Percentiles rank a stretch among this genome's conserved stretches.
phyloP scores from a whole-genome alignment of 352 stramenopile species.

The Elongisporangium prolatum region DNA sequence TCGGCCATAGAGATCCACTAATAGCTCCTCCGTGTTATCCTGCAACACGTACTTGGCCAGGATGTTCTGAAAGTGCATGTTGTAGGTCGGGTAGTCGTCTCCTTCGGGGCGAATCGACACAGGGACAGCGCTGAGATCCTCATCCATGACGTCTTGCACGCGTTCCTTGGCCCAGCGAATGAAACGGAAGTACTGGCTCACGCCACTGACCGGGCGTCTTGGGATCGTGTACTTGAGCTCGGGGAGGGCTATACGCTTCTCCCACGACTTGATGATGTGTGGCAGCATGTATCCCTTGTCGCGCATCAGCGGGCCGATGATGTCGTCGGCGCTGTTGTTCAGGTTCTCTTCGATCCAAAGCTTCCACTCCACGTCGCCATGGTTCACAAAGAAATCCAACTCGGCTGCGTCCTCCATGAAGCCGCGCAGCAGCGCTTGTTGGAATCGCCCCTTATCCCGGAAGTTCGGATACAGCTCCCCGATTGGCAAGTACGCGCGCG shows the following conservation, averaged over 20 bases:
- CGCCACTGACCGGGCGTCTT: conserved; percentile 34
- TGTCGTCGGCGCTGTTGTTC: conserved; percentile 29
- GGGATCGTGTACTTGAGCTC: conserved; percentile 52
- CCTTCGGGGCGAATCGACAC: conserved; percentile 30
- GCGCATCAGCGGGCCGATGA: conserved; percentile 40
- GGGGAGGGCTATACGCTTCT: conserved; percentile 28
- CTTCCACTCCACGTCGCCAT: conserved; percentile 44
- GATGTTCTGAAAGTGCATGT: conserved; percentile 51
- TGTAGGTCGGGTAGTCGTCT: conserved; percentile 49
- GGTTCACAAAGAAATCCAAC: conserved; percentile 48
- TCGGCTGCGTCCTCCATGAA: conserved; percentile 52
- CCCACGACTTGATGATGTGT: conserved; percentile 66
- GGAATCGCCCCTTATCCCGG: conserved; percentile 39
- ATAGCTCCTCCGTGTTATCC: conserved; percentile 35
- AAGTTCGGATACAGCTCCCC: conserved; percentile 38
- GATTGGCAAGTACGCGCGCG: conserved; percentile 25
- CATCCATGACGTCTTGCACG: conserved; percentile 42
- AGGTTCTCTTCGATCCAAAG: conserved; percentile 48
- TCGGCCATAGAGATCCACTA: conserved; percentile 23
- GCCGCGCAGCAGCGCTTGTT: conserved; percentile 35
- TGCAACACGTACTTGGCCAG: conserved; percentile 42
- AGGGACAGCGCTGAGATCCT: conserved; percentile 24
- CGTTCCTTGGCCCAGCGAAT: conserved; percentile 67
- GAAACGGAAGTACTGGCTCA: conserved; percentile 69
- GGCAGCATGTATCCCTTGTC: conserved; percentile 59